Conservation (phyloP, 2,329 filamentous ascomycete genomes). For the Cladosporium sphaerospermum region DNA sequence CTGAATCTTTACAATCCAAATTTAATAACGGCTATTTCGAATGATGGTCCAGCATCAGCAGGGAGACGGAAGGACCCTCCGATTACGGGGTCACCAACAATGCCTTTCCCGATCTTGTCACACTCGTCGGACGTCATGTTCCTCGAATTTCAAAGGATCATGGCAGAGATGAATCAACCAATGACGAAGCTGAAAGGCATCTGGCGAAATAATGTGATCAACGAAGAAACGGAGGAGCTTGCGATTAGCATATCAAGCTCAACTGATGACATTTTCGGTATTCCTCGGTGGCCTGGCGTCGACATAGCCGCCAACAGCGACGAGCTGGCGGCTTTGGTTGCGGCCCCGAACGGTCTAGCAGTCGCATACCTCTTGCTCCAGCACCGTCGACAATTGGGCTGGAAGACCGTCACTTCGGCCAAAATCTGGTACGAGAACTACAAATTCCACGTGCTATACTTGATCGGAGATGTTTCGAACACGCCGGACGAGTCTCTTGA, state of each 20-base stretch:
- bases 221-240: constrained; percentile 1
- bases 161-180: constrained; percentile 1
- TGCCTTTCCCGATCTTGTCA: constrained; percentile 4
- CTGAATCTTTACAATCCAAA: background rate
- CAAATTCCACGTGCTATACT: background rate
- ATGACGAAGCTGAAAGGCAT: constrained; percentile 1
- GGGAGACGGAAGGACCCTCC: background rate
- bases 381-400: constrained; percentile 15
- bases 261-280: background rate
- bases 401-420: constrained; percentile 5
- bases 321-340: constrained; percentile 13
- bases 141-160: constrained; percentile 13
- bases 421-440: background rate
- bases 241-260: background rate
- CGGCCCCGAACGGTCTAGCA: constrained; percentile 11
- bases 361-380: constrained; percentile 14
- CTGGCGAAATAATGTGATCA: background rate
- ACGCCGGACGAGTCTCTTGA: background rate
- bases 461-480: background rate
- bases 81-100: constrained; percentile 2
- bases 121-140: constrained; percentile 15
- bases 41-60: background rate
- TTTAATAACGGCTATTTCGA: constrained; percentile 1
- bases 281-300: background rate
- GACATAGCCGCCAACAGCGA: constrained; percentile 4